Conservation (phyloP, 2,329 filamentous ascomycete species). For the Xylaria sp. region DNA sequence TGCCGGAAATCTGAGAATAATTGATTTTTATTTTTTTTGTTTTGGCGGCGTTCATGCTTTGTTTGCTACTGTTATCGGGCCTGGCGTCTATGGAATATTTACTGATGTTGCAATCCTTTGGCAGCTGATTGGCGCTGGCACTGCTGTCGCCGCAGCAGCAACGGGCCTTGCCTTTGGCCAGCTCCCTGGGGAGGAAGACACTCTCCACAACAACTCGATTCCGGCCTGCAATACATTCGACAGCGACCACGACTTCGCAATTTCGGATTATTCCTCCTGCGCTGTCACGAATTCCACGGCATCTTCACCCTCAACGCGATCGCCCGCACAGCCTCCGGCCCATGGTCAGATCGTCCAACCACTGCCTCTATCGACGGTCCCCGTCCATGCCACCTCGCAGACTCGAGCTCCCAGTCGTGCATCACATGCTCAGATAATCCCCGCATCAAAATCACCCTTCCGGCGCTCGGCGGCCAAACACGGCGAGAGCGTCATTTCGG, state of each 20-base stretch:
- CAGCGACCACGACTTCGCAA: slow-evolving; percentile 34
- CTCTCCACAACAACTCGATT: slow-evolving; percentile 31
- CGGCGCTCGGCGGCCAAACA: slow-evolving; percentile 40
- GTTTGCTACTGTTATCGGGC: not conserved
- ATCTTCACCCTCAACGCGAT: slow-evolving; percentile 24
- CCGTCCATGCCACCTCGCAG: slow-evolving; percentile 20
- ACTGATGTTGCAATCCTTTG: slow-evolving; percentile 21
- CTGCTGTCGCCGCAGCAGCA: slow-evolving; percentile 56
- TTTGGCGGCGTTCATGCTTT: not conserved
- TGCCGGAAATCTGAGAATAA: not conserved
- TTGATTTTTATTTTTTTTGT: not conserved
- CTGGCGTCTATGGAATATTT: slow-evolving; percentile 5
- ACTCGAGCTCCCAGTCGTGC: slow-evolving; percentile 29
- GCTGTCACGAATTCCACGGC: slow-evolving; percentile 38
- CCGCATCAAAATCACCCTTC: slow-evolving; percentile 36
- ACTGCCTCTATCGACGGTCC: slow-evolving; percentile 20
- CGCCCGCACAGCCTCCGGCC: slow-evolving; percentile 24
- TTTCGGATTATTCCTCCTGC: slow-evolving; percentile 32
- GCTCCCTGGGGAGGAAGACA: slow-evolving; percentile 36
- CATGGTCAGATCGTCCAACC: slow-evolving; percentile 34
- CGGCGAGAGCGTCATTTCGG: slow-evolving; percentile 20
- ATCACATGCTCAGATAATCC: slow-evolving; percentile 36
- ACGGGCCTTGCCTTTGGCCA: slow-evolving; percentile 56
- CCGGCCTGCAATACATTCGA: slow-evolving; percentile 32
- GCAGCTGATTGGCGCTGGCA: slow-evolving; percentile 57